Conservation (phyloP, 2,329 filamentous ascomycete species). For the Cytospora mali region DNA sequence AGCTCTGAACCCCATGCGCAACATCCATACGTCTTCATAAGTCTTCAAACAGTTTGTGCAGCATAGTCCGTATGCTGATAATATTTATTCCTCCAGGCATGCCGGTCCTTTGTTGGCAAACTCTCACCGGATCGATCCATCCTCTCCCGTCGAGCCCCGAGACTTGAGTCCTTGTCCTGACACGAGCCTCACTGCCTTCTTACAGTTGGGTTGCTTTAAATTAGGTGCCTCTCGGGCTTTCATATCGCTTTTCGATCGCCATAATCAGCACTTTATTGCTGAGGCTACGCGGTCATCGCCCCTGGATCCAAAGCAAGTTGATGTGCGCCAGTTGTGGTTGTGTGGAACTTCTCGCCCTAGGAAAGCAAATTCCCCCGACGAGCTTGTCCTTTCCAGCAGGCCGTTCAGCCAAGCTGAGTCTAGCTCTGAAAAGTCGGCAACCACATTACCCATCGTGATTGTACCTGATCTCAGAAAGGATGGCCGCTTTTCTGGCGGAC, state of each 20-base stretch:
- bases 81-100: neutral
- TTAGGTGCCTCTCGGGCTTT: constrained; percentile 44
- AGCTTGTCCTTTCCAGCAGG: constrained; percentile 10
- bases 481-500: constrained; percentile 5
- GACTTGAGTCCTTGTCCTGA: constrained; percentile 3
- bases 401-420: neutral
- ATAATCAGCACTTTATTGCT: constrained; percentile 24
- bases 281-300: constrained; percentile 17
- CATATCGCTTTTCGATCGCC: constrained; percentile 25
- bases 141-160: neutral
- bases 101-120: constrained; percentile 2
- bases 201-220: constrained; percentile 48
- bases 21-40: neutral
- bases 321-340: neutral
- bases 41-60: neutral
- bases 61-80: neutral
- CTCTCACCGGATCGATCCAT: constrained; percentile 2
- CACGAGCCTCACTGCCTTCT: constrained; percentile 7
- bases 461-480: constrained; percentile 22
- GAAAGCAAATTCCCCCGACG: neutral
- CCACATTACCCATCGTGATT: constrained; percentile 14
- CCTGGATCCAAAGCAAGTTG: neutral
- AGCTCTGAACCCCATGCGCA: neutral
- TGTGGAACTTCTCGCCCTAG: constrained; percentile 19
- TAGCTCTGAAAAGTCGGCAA: neutral